A percentile compares a stretch with the other conserved stretches of the same genome.
Conservation (phyloP, 1,139 yeast species). For the Sporopachydermia cereana region DNA sequence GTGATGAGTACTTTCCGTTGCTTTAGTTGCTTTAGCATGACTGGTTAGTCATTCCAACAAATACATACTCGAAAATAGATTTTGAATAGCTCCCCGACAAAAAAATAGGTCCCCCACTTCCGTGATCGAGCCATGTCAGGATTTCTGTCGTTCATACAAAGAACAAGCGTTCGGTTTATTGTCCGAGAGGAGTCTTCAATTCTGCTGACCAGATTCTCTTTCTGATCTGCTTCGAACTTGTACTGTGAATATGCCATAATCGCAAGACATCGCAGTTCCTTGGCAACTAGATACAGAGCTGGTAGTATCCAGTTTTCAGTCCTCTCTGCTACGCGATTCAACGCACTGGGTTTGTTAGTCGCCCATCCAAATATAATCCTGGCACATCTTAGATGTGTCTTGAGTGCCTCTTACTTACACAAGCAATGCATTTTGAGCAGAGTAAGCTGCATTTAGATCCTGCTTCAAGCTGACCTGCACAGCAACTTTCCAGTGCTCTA, state of each 20-base stretch:
- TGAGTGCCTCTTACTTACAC: conserved; percentile 12
- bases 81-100: conserved; percentile 61
- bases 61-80: conserved; percentile 41
- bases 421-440: conserved; percentile 18
- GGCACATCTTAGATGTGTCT: no score
- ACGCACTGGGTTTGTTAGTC: conserved; percentile 12
- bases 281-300: conserved; percentile 42
- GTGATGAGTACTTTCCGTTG: neutral
- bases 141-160: conserved; percentile 71
- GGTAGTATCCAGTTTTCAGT: conserved; percentile 59
- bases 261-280: conserved; percentile 38
- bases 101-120: conserved; percentile 57
- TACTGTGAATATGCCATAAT: conserved; percentile 12
- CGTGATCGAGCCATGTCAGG: conserved; percentile 39
- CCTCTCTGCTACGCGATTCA: conserved; percentile 51
- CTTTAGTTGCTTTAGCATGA: no score
- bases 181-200: conserved; percentile 45
- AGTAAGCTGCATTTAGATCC: conserved; percentile 18
- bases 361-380: neutral
- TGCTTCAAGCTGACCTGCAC: conserved; percentile 15
- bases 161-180: conserved; percentile 62
- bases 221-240: conserved; percentile 10
- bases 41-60: no score
- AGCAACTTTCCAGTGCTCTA: conserved; percentile 20
- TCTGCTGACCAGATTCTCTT: conserved; percentile 28